A percentile compares a stretch with the other conserved stretches of the same genome.
Conservation (phyloP, 2,329 filamentous ascomycete genomes). For the Fusarium musae region DNA sequence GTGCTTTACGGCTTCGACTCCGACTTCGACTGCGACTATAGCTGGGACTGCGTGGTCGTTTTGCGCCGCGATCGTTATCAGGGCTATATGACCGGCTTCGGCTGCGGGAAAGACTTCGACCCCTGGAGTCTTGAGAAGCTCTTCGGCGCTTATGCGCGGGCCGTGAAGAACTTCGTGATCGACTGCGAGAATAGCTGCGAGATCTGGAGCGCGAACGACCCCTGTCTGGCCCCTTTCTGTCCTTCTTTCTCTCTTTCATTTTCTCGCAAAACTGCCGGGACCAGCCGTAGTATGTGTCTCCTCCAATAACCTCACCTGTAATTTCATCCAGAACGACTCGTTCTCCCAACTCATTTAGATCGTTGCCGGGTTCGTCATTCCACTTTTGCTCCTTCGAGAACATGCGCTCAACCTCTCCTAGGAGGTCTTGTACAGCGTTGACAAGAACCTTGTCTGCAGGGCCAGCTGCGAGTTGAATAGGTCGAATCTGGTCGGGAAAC, state of each 20-base stretch:
- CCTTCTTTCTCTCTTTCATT: slow-evolving; percentile 71
- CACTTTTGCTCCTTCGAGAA: slow-evolving; percentile 65
- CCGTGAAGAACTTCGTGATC: slow-evolving; percentile 48
- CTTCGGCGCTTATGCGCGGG: slow-evolving; percentile 48
- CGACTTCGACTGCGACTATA: slow-evolving; percentile 50
- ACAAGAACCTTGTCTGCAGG: slow-evolving; percentile 74
- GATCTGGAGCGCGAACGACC: slow-evolving; percentile 51
- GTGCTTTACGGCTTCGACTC: slow-evolving; percentile 28
- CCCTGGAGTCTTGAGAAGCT: slow-evolving; percentile 38
- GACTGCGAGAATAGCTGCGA: slow-evolving; percentile 43
- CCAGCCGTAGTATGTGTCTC: slow-evolving; percentile 90
- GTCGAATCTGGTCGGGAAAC: slow-evolving; percentile 75
- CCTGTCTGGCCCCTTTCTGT: slow-evolving; percentile 34
- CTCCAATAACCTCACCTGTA: slow-evolving; percentile 71
- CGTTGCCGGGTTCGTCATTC: slow-evolving; percentile 62
- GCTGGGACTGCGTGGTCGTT: slow-evolving; percentile 38
- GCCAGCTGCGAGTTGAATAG: slow-evolving; percentile 75
- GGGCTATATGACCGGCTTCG: slow-evolving; percentile 47
- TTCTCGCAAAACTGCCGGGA: slow-evolving; percentile 82
- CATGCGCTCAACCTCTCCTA: slow-evolving; percentile 76
- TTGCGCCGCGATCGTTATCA: slow-evolving; percentile 27
- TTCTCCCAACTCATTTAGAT: slow-evolving; percentile 82
- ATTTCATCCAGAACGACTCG: slow-evolving; percentile 71
- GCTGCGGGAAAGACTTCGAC: slow-evolving; percentile 41
- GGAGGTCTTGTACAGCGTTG: slow-evolving; percentile 74